A percentile compares a stretch with the other conserved stretches of the same genome.
phyloP scores from a whole-genome alignment of 208 protist genomes.

The Crithidia acanthocephali region DNA sequence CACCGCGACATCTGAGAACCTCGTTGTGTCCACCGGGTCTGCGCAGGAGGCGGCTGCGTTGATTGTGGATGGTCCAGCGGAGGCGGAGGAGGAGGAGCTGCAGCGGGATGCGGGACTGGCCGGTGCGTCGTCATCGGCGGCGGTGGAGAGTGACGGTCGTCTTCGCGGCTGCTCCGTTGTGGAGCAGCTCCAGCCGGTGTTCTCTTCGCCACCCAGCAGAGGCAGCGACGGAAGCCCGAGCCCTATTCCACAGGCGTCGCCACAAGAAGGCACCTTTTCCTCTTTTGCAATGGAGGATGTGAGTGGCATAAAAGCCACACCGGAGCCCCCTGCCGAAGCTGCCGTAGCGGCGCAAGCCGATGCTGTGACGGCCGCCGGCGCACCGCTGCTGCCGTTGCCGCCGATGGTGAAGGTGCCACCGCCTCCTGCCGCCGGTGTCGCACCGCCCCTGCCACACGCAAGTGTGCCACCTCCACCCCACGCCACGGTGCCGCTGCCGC shows the following conservation, averaged over 20 bases:
- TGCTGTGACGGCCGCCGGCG: neutral
- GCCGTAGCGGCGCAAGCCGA: neutral
- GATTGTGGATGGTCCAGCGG: constrained; percentile 2
- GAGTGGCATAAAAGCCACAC: neutral
- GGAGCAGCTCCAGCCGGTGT: neutral
- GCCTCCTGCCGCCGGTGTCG: neutral
- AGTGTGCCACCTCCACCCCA: neutral
- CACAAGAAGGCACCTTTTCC: neutral
- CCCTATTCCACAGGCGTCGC: neutral
- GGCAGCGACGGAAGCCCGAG: neutral
- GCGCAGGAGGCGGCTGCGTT: neutral
- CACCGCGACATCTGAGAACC: neutral
- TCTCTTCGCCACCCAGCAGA: neutral
- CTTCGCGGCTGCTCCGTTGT: neutral
- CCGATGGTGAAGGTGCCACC: constrained; percentile 6
- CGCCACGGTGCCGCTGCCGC: neutral
- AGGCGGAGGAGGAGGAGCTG: neutral
- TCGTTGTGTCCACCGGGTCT: neutral
- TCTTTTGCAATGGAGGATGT: constrained; percentile 10
- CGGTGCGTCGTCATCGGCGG: neutral
- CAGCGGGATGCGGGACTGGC: neutral
- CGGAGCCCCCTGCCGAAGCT: neutral
- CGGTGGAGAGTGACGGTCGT: neutral
- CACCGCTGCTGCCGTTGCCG: constrained; percentile 1
- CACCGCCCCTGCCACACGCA: neutral